Evolutionary conservation across 306 rosid genomes (phyloP), one percentile per base, ranked within the genome.

Genomic region (Fragaria vesca): DNA sequence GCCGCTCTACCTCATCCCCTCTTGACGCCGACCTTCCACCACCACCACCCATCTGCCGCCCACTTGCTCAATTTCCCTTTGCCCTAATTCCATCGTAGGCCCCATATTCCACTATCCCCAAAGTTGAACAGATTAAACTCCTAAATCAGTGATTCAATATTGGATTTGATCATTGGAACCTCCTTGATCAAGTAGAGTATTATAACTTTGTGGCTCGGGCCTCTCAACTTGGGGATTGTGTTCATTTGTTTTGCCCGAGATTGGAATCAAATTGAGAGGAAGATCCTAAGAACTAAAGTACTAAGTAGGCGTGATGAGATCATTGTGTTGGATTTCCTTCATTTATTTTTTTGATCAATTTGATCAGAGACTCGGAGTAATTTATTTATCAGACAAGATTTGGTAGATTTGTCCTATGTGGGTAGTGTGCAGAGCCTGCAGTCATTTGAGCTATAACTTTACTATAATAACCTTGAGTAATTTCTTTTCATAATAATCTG

Each of bases 361-460:
- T 58, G 45, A 17, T 26, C 45, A 16, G 12, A 17, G 17, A 24
- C 66, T 34, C 20, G 16, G 48, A 72, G n/a, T 52, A 36, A 78
- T 81, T 66, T 79, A 66, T 81, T 75, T 55, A 36, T 70, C 72
- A 58, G 26, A 38, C 70, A 63, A 80, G 85, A 89, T 75, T 76
- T 50, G 78, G 71, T 74, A 78, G 88, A 87, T 87, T 87, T 89
- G 90, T 85, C 88, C 82, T 78, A 72, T 78, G 30, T 78, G 36
- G 68, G 62, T 21, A 69, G 55, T 74, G 77, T 62, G 83, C 75
- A 67, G n/a, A 52, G 73, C 65, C 69, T 68, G 69, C 81, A 55
- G 30, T 45, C 71, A 80, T 24, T 54, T 77, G 20, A 20, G 6
- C 66, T 57, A 3, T 57, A 3, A 12, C 16, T 58, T 80, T 69